phyloP scores from a whole-genome alignment of 2,329 filamentous ascomycete species.

The Fusarium sp. region DNA sequence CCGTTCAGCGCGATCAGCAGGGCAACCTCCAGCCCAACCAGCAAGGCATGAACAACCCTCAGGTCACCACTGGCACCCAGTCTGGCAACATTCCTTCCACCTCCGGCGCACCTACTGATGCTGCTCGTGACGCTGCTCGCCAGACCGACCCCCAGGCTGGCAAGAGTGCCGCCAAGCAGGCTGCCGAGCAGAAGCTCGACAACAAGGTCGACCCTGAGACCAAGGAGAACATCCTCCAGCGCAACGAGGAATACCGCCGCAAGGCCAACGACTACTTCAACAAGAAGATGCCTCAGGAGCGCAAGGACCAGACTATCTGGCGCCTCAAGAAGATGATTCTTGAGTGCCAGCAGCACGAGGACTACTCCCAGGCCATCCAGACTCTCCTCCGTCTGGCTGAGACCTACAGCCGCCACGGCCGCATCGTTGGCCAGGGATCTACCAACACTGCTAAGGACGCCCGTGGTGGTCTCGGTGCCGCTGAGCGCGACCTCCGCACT shows the following conservation, averaged over 20 bases:
- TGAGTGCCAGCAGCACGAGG: slow-evolving; percentile 93
- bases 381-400: slow-evolving; percentile 88
- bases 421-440: slow-evolving; percentile 71
- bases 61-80: slow-evolving; percentile 59
- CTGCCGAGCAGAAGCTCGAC: slow-evolving; percentile 68
- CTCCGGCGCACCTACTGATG: slow-evolving; percentile 12
- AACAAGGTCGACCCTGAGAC: slow-evolving; percentile 75
- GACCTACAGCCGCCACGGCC: slow-evolving; percentile 82
- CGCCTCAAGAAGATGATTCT: slow-evolving; percentile 97
- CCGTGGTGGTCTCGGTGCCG: slow-evolving; percentile 74
- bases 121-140: slow-evolving; percentile 25
- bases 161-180: slow-evolving; percentile 52
- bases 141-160: slow-evolving; percentile 60
- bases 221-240: slow-evolving; percentile 61
- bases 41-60: slow-evolving; percentile 47
- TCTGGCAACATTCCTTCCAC: slow-evolving; percentile 9
- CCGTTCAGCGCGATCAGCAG: slow-evolving; percentile 27
- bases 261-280: slow-evolving; percentile 79
- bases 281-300: slow-evolving; percentile 90
- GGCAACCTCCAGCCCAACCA: slow-evolving; percentile 17
- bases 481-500: slow-evolving; percentile 81
- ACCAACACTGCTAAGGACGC: slow-evolving; percentile 79
- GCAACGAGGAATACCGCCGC: slow-evolving; percentile 59
- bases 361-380: slow-evolving; percentile 92
- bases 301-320: slow-evolving; percentile 91